Percentiles rank a stretch among this genome's conserved stretches.
Conservation (phyloP, 352 stramenopile species). For the Pythium grandisporangium region DNA sequence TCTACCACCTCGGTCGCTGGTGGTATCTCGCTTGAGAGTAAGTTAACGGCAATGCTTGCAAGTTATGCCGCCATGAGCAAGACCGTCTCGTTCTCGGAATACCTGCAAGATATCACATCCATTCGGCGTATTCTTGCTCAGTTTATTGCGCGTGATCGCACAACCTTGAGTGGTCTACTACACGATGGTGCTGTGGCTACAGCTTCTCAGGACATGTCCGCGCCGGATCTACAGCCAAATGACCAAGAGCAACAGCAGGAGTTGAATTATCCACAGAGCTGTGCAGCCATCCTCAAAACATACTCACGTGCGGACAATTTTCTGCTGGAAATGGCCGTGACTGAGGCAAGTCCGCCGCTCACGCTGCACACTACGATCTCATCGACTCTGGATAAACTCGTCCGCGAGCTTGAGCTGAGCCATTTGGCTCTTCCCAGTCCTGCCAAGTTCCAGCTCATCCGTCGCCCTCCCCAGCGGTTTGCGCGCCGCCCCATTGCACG, state of each 20-base stretch:
- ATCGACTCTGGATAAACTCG: constrained; percentile 46
- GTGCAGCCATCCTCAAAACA: background rate
- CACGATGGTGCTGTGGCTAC: background rate
- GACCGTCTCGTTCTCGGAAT: constrained; percentile 2
- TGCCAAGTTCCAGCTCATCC: constrained; percentile 75
- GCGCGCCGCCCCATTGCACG: constrained; percentile 38
- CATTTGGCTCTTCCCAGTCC: constrained; percentile 48
- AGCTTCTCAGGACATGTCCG: background rate
- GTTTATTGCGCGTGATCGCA: constrained; percentile 11
- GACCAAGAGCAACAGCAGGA: background rate
- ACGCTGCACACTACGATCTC: constrained; percentile 44
- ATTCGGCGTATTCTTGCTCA: constrained; percentile 3
- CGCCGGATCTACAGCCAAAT: background rate
- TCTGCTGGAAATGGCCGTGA: constrained; percentile 44
- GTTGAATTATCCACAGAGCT: too few relatives aligned
- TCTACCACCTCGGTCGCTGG: too few relatives aligned
- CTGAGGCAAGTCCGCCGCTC: constrained; percentile 33
- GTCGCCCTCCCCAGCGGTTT: constrained; percentile 50
- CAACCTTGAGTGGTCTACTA: constrained; percentile 1
- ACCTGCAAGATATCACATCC: background rate
- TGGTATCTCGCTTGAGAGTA: too few relatives aligned
- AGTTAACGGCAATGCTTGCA: too few relatives aligned
- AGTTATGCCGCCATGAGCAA: background rate
- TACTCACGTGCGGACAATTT: constrained; percentile 21
- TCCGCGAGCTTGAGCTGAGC: constrained; percentile 52